These are phyloP conservation scores for Chenopodium berlandieri DNA, from an alignment of 148 eudicot species.

Conservation along the genomic window DNA sequence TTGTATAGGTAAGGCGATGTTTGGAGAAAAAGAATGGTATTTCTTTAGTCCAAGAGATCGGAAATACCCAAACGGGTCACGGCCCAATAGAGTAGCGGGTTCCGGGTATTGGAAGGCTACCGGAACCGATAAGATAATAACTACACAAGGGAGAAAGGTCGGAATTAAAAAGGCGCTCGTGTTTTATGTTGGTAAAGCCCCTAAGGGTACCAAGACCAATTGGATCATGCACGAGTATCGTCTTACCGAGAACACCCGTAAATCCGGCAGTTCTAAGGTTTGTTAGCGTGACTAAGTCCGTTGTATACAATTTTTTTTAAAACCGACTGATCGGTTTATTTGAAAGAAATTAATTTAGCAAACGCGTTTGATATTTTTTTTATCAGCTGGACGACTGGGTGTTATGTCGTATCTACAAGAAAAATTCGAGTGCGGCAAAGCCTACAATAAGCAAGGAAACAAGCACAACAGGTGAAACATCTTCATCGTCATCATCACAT, in stretches of 20 bases:
- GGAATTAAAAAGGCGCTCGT: constrained; percentile 85
- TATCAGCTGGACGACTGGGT: constrained; percentile 80
- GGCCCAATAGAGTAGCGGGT: constrained; percentile 79
- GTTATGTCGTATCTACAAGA: constrained; percentile 71
- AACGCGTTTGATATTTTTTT: background rate
- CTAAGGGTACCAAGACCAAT: constrained; percentile 76
- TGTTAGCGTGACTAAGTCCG: background rate
- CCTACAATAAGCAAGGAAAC: constrained; percentile 33
- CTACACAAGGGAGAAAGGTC: constrained; percentile 48
- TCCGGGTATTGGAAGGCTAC: constrained; percentile 90
- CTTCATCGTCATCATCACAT: constrained; percentile 55
- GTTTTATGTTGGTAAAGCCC: constrained; percentile 74
- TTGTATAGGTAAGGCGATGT: constrained; percentile 58
- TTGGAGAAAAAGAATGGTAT: constrained; percentile 86
- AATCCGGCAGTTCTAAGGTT: constrained; percentile 54
- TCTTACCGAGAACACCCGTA: constrained; percentile 48
- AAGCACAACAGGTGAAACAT: constrained; percentile 33
- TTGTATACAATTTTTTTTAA: too few species aligned
- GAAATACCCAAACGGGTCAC: constrained; percentile 78
- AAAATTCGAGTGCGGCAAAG: constrained; percentile 49
- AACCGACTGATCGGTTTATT: background rate
- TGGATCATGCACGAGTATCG: constrained; percentile 98
- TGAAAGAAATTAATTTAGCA: background rate
- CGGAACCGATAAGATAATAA: constrained; percentile 72
- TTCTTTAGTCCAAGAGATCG: constrained; percentile 78